Evolutionary conservation across 75 land plant genomes (phyloP).

Genomic region (Picea glauca): DNA sequence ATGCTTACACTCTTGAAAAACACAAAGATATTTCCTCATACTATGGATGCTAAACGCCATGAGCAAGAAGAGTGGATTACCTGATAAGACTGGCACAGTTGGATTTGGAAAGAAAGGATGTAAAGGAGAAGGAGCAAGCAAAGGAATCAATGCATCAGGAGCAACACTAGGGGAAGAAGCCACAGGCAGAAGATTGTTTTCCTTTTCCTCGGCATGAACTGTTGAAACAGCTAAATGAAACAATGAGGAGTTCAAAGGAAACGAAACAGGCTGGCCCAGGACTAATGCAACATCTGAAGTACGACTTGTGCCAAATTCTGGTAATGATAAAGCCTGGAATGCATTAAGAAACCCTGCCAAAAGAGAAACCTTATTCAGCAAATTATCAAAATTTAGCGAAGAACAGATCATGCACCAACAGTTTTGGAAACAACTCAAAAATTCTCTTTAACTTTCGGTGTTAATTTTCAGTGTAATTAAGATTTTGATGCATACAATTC

Average conservation of each 20-base stretch:
- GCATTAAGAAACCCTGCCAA: slow-evolving; percentile 3
- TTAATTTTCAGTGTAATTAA: neutral
- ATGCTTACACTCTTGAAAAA: neutral
- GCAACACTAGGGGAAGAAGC: slow-evolving; percentile 22
- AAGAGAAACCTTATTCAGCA: neutral
- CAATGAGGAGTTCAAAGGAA: slow-evolving; percentile 5
- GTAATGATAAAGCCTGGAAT: slow-evolving; percentile 7
- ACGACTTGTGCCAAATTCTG: neutral
- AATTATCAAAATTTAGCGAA: neutral
- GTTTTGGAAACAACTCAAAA: neutral
- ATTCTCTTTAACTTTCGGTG: neutral
- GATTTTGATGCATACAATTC: neutral
- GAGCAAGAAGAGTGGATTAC: slow-evolving; percentile 8
- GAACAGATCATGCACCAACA: neutral
- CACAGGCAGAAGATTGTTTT: slow-evolving; percentile 18
- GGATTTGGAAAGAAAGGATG: slow-evolving; percentile 31
- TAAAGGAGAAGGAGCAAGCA: slow-evolving; percentile 47
- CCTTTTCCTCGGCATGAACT: slow-evolving; percentile 3
- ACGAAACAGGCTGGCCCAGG: slow-evolving; percentile 1
- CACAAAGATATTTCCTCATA: neutral
- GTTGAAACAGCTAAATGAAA: neutral
- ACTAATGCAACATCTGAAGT: neutral
- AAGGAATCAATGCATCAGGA: slow-evolving; percentile 47
- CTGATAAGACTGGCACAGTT: slow-evolving; percentile 44
- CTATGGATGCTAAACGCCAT: neutral